Evolutionary conservation across 345 rosid species (phyloP).

Genomic region (Gossypium bickii): DNA sequence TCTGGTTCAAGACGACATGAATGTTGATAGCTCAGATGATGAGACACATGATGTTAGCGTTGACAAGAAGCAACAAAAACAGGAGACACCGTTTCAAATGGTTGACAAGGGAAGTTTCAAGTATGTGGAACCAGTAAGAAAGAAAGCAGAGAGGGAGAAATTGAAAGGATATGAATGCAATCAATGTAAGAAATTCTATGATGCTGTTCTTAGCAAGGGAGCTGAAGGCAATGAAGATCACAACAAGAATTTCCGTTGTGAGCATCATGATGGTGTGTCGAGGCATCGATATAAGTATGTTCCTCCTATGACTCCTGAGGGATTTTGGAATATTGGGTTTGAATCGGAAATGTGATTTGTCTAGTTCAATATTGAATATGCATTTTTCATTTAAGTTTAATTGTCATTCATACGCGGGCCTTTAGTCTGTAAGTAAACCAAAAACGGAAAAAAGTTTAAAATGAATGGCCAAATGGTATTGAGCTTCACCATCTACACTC

Average conservation of each 20-base stretch:
- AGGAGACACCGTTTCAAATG: constrained; percentile 31
- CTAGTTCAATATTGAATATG: neutral
- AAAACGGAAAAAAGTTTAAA: neutral
- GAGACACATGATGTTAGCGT: constrained; percentile 69
- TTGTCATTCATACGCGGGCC: neutral
- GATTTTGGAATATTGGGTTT: constrained; percentile 94
- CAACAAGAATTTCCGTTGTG: constrained; percentile 48
- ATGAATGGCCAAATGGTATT: neutral
- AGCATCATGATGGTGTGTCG: constrained; percentile 91
- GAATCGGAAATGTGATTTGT: constrained; percentile 76
- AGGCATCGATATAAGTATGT: constrained; percentile 77
- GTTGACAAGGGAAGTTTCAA: constrained; percentile 51
- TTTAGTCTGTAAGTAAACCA: neutral
- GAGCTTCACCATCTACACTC: too few relatives aligned
- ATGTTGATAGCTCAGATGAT: constrained; percentile 44
- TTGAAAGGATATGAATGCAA: constrained; percentile 78
- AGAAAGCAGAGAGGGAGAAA: constrained; percentile 64
- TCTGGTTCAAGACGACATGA: constrained; percentile 23
- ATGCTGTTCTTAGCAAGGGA: constrained; percentile 65
- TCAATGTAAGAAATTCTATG: constrained; percentile 93
- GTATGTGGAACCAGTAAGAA: constrained; percentile 76
- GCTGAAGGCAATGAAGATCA: constrained; percentile 26
- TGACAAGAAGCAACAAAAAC: constrained; percentile 34
- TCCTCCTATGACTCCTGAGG: constrained; percentile 93
- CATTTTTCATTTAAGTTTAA: neutral